Evolutionary conservation across 306 rosid species (phyloP).

Genomic region (Morella rubra): DNA sequence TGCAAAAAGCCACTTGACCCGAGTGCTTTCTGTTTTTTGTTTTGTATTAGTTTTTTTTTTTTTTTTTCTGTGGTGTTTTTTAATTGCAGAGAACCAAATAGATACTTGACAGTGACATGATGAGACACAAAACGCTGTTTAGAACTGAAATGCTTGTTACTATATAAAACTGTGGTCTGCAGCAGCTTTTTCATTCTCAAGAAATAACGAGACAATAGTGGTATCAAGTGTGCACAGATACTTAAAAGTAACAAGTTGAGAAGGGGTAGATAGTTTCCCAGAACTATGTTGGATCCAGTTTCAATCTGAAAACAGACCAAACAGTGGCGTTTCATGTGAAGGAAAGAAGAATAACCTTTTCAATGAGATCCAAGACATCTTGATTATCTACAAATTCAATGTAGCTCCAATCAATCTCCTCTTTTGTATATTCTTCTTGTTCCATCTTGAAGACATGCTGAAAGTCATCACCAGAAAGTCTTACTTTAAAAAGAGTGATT

Average conservation of each 20-base stretch:
- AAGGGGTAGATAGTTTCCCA: not conserved
- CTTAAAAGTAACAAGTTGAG: not conserved
- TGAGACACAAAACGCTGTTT: not conserved
- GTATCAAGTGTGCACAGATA: not conserved
- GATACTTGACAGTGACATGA: not conserved
- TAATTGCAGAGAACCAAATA: not conserved
- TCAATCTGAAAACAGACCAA: conserved; percentile 20
- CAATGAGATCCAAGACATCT: conserved; percentile 97
- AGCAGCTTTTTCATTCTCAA: not conserved
- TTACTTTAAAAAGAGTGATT: conserved; percentile 8
- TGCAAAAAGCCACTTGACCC: not conserved
- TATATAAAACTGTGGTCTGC: not conserved
- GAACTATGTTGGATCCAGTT: conserved; percentile 11
- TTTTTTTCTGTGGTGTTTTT: not conserved
- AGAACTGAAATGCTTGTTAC: not conserved
- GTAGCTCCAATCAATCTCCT: conserved; percentile 95
- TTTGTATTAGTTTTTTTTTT: not conserved
- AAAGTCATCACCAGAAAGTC: conserved; percentile 34
- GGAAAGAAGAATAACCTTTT: conserved; percentile 59
- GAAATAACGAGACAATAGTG: not conserved
- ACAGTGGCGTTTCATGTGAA: conserved; percentile 15
- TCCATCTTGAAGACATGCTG: conserved; percentile 99
- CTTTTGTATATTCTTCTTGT: conserved; percentile 99
- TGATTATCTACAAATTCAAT: conserved; percentile 97
- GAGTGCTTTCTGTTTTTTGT: not conserved